A percentile compares a stretch with the other conserved stretches of the same genome.
Evolutionary conservation across 495 filamentous ascomycete genomes (phyloP).

Genomic region (Lindgomyces ingoldianus): DNA sequence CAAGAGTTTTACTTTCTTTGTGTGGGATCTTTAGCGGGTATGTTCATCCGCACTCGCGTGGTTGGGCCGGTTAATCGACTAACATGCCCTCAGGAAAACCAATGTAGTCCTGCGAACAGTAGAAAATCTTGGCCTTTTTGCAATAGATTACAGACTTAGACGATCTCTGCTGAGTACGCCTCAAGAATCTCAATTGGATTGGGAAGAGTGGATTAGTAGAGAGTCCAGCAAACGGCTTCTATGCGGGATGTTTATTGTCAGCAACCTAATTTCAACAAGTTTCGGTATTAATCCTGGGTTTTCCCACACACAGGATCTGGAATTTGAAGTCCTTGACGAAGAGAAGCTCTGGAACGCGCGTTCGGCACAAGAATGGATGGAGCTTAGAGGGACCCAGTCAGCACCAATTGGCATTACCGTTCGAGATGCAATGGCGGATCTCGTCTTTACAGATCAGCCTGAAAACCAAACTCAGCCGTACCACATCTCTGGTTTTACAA

Average conservation of each 20-base stretch:
- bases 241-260: conserved; percentile 24
- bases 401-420: conserved; percentile 2
- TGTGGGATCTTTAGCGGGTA: conserved; percentile 22
- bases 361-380: conserved; percentile 13
- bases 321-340: conserved; percentile 19
- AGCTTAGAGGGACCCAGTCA: neutral
- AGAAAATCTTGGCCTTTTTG: conserved; percentile 17
- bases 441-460: conserved; percentile 8
- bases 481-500: conserved; percentile 16
- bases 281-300: conserved; percentile 15
- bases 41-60: too few relatives aligned
- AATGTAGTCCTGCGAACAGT: conserved; percentile 8
- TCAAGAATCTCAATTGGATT: neutral
- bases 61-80: too few relatives aligned
- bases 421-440: conserved; percentile 15
- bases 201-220: conserved; percentile 24
- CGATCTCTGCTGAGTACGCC: neutral
- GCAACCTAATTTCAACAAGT: conserved; percentile 23
- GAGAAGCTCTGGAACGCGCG: conserved; percentile 22
- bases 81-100: conserved; percentile 2
- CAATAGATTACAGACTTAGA: conserved; percentile 22
- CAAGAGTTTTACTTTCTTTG: conserved; percentile 9
- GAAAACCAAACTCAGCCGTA: neutral
- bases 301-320: conserved; percentile 15
- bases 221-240: conserved; percentile 24